Evolutionary conservation across 352 stramenopile genomes (phyloP), one percentile per base, ranked within the genome.

Genomic region (Phytophthora sp.): DNA sequence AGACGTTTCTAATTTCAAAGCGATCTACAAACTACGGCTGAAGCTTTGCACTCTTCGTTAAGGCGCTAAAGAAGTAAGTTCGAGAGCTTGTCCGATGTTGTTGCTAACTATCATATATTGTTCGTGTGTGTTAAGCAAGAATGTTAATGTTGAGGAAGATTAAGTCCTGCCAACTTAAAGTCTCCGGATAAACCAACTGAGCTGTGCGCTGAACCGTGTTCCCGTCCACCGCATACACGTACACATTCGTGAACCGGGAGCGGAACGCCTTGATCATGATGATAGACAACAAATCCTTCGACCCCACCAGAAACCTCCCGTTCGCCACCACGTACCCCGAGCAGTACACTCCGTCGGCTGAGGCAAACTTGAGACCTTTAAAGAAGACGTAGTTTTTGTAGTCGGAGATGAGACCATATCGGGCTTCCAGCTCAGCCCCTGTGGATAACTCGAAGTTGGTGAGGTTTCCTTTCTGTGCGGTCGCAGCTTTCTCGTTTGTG

Each of bases 251-350:
- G 31, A 79, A 76, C 5, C 71, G 71, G n/a, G 72, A 53, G 1
- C 51, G 32, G 27, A 63, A 57, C 1, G 66, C 43, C 44, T 80
- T 83, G 35, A 83, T 80, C 45, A 78, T 57, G 13, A 76, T 55
- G n/a, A 79, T 71, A 10, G 62, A 50, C 24, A 69, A 13, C 20
- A 79, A 42, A 39, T 80, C 74, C 21, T 66, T 60, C 9, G 63
- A 78, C 1, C 55, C 59, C 48, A 79, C 64, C 11, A 83, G 37
- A 49, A 72, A 81, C 18, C 62, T 71, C 4, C 56, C 57, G 27
- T 82, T 77, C 5, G 54, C 60, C 32, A 82, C 59, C 31, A 85
- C 62, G 39, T 72, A 85, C 0, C 74, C 71, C 12, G 52, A 78
- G 21, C 62, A 74, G 31, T 79, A 83, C 30, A 83, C 69, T 0